These are phyloP conservation scores for Persicaria tinctoria DNA, from an alignment of 148 eudicot species.

Conservation along the genomic window DNA sequence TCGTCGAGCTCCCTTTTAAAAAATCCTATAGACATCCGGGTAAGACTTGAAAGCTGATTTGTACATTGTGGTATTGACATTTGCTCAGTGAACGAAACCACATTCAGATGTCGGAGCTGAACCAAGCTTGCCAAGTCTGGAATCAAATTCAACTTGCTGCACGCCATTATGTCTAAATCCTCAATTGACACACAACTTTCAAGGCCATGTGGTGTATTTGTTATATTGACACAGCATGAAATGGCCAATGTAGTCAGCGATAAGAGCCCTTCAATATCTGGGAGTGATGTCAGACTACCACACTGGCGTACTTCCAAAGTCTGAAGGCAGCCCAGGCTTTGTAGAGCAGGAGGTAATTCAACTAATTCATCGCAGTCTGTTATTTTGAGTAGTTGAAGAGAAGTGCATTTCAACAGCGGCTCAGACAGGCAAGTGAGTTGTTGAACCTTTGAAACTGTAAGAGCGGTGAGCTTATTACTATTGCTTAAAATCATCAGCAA, in stretches of 20 bases:
- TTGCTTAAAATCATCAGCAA: no score
- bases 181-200: background rate
- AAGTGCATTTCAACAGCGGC: no score
- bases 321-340: background rate
- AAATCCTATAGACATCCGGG: background rate
- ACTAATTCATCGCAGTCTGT: no score
- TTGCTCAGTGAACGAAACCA: background rate
- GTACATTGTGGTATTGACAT: background rate
- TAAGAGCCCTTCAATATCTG: background rate
- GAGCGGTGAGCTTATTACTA: no score
- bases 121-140: background rate
- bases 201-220: background rate
- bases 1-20: background rate
- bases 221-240: accelerated
- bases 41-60: background rate
- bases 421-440: no score
- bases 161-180: background rate
- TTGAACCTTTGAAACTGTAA: no score
- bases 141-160: background rate
- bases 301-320: background rate
- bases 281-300: background rate
- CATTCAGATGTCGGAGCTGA: background rate
- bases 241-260: background rate
- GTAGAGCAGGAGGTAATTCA: background rate
- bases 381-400: no score